phyloP scores from a whole-genome alignment of 176 grass and related monocot genomes.

The Ananas comosus region DNA sequence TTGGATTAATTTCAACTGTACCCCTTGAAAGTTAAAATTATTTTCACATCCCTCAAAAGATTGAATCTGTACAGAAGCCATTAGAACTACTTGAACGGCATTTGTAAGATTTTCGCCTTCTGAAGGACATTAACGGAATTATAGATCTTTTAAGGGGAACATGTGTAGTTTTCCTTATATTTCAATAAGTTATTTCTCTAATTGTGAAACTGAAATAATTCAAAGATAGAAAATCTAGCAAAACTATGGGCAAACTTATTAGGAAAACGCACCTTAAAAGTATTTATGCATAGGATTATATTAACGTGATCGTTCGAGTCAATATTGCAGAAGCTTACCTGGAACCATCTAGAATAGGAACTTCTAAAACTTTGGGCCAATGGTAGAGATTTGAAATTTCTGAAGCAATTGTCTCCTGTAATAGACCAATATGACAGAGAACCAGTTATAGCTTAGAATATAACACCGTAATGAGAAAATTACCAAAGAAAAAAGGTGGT shows the following conservation, averaged over 20 bases:
- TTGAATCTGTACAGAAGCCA: too few relatives aligned
- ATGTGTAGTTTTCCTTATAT: neutral
- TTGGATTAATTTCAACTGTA: neutral
- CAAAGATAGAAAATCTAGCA: neutral
- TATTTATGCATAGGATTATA: neutral
- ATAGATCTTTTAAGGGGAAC: too few relatives aligned
- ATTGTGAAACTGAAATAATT: neutral
- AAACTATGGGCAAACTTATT: too few relatives aligned
- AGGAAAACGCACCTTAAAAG: too few relatives aligned
- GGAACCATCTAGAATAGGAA: slow-evolving; percentile 79
- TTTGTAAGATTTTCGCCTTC: too few relatives aligned
- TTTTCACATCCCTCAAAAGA: too few relatives aligned
- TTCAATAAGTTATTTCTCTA: too few relatives aligned
- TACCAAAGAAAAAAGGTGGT: neutral
- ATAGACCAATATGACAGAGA: neutral
- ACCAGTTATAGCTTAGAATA: neutral
- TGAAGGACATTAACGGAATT: too few relatives aligned
- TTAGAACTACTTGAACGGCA: too few relatives aligned
- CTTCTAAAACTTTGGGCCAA: slow-evolving; percentile 69
- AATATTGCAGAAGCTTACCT: slow-evolving; percentile 44
- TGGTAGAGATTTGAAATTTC: slow-evolving; percentile 80
- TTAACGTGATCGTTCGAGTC: neutral
- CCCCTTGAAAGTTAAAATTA: neutral
- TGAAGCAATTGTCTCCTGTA: slow-evolving; percentile 67
- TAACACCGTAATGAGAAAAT: neutral